These are phyloP conservation scores for Lantana camara DNA, from an alignment of 257 asterid genomes.

Conservation along the genomic window DNA sequence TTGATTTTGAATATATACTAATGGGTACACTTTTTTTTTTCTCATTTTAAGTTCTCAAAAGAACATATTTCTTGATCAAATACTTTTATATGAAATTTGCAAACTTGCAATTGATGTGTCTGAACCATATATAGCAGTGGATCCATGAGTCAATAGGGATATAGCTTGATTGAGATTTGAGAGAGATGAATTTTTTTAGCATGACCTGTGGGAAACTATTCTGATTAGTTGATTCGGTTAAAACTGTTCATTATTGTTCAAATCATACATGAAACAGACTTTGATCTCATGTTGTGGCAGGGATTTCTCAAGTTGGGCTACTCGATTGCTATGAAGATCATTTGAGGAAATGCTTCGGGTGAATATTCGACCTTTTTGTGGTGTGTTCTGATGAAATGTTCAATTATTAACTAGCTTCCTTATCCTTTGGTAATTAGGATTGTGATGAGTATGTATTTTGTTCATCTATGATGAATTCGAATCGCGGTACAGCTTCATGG, in stretches of 20 bases:
- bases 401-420: conserved; percentile 17
- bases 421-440: conserved; percentile 25
- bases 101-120: no score
- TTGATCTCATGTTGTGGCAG: conserved; percentile 24
- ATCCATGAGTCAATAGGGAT: background rate
- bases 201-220: no score
- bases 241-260: background rate
- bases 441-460: conserved; percentile 16
- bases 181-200: no score
- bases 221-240: background rate
- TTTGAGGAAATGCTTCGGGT: background rate
- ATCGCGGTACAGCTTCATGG: conserved; percentile 17
- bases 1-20: background rate
- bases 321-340: conserved; percentile 24
- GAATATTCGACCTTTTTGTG: conserved; percentile 23
- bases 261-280: conserved; percentile 5
- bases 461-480: conserved; percentile 21
- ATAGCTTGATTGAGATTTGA: background rate
- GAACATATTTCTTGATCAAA: no score
- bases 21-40: background rate
- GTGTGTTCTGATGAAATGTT: conserved; percentile 34
- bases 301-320: conserved; percentile 25
- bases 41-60: background rate
- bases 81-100: no score
- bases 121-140: background rate